A percentile compares a stretch with the other conserved stretches of the same genome.
phyloP scores from a whole-genome alignment of 1,139 yeast genomes.

The Suhomyces yuchorum region DNA sequence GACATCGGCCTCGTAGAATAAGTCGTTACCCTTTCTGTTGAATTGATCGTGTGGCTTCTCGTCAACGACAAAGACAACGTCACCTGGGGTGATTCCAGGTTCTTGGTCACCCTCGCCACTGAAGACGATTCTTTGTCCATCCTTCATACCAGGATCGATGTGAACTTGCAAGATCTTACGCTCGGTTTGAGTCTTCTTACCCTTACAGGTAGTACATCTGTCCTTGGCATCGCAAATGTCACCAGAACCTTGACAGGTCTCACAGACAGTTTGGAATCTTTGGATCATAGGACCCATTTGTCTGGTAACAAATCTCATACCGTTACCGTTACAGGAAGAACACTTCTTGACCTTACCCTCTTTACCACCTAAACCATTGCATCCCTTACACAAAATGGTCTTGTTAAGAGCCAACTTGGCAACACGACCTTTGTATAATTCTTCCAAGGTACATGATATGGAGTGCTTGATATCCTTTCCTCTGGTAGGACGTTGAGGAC shows the following conservation, averaged over 20 bases:
- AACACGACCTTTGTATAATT: slow-evolving; percentile 91
- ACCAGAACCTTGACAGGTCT: slow-evolving; percentile 90
- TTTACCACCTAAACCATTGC: slow-evolving; percentile 97
- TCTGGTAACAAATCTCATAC: slow-evolving; percentile 90
- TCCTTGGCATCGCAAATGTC: slow-evolving; percentile 86
- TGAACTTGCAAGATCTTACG: slow-evolving; percentile 93
- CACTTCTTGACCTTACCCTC: slow-evolving; percentile 89
- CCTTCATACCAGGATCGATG: slow-evolving; percentile 96
- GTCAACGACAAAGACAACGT: slow-evolving; percentile 86
- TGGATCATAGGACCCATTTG: slow-evolving; percentile 99
- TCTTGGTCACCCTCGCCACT: slow-evolving; percentile 98
- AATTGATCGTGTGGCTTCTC: slow-evolving; percentile 83
- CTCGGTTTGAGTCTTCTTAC: slow-evolving; percentile 85
- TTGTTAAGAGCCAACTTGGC: slow-evolving; percentile 93
- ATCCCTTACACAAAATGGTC: slow-evolving; percentile 81
- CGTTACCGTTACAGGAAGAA: slow-evolving; percentile 83
- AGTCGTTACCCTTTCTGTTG: slow-evolving; percentile 88
- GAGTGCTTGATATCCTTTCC: slow-evolving; percentile 93
- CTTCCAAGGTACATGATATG: slow-evolving; percentile 84
- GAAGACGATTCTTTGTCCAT: slow-evolving; percentile 89
- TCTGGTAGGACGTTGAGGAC: slow-evolving; percentile 82
- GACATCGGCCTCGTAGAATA: slow-evolving; percentile 81
- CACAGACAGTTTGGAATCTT: slow-evolving; percentile 95
- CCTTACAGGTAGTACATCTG: slow-evolving; percentile 84
- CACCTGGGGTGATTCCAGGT: slow-evolving; percentile 95